Conservation (phyloP, 345 rosid genomes). For the Cardiospermum halicacabum region DNA sequence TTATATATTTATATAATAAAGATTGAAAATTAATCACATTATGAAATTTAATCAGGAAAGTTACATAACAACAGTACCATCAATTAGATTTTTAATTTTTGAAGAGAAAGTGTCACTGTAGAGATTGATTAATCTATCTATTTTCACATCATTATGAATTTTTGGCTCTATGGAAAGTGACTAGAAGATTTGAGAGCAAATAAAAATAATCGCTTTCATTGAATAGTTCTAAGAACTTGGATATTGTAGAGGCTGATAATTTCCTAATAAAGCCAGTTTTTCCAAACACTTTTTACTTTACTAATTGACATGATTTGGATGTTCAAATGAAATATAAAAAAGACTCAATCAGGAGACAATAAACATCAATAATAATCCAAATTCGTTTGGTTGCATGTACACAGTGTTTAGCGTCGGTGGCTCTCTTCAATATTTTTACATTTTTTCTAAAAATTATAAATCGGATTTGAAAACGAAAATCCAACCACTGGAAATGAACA, state of each 20-base stretch:
- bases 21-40: no score
- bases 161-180: no score
- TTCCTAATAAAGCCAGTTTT: neutral
- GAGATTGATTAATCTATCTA: no score
- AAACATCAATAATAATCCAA: neutral
- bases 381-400: neutral
- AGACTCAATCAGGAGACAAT: neutral
- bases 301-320: neutral
- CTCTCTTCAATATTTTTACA: neutral
- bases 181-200: no score
- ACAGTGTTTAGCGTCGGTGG: neutral
- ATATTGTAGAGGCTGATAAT: neutral
- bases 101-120: no score
- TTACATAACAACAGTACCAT: no score
- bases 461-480: constrained; percentile 8
- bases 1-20: no score
- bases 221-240: no score
- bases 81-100: no score
- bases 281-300: neutral
- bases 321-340: neutral
- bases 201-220: no score
- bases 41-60: no score
- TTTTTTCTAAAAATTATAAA: neutral
- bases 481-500: neutral
- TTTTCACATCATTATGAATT: no score